Evolutionary conservation across 1,284 basidiomycete species (phyloP).

Genomic region (Trametes polyzona): DNA sequence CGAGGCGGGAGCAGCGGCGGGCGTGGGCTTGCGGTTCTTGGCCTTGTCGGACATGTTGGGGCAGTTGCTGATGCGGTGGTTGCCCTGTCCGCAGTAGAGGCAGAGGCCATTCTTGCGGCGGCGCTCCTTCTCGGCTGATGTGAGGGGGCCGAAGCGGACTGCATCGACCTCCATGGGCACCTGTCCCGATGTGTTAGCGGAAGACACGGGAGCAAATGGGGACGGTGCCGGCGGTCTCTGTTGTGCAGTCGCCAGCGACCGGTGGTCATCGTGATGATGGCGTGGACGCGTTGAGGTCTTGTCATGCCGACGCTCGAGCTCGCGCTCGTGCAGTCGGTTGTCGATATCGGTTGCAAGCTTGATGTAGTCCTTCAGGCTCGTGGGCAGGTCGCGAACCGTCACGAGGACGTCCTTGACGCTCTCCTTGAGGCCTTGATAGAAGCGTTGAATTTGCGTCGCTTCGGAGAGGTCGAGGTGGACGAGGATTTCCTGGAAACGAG

Average conservation of each 20-base stretch:
- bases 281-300: background rate
- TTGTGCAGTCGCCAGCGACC: background rate
- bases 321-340: background rate
- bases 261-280: background rate
- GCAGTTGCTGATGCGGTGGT: constrained; percentile 33
- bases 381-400: constrained; percentile 1
- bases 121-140: constrained; percentile 30
- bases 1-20: constrained; percentile 18
- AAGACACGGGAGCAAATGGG: background rate
- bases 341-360: constrained; percentile 1
- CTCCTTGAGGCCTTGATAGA: constrained; percentile 20
- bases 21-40: background rate
- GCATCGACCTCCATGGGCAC: constrained; percentile 22
- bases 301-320: background rate
- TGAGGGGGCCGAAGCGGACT: background rate
- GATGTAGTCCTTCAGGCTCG: constrained; percentile 9
- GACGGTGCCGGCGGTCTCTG: background rate
- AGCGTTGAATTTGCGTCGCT: constrained; percentile 8
- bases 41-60: constrained; percentile 24
- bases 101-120: constrained; percentile 29
- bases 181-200: background rate
- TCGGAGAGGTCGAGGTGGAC: constrained; percentile 31
- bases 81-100: constrained; percentile 34
- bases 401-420: constrained; percentile 5
- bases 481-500: constrained; percentile 31